Evolutionary conservation across 2,329 filamentous ascomycete genomes (phyloP).

Genomic region (Xylaria sp.): DNA sequence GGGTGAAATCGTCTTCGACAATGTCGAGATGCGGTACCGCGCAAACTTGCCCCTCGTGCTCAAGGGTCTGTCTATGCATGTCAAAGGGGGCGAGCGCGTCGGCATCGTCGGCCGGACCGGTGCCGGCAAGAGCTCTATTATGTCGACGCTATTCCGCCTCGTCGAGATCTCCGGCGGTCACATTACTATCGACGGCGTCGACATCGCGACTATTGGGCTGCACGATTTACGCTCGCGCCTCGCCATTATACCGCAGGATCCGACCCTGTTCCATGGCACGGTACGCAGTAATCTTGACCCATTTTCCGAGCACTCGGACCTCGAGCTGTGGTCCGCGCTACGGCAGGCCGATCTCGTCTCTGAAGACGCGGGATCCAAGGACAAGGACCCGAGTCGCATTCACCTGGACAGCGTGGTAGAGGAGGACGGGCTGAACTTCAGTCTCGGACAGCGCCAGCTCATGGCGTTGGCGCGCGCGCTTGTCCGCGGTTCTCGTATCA

Average conservation of each 20-base stretch:
- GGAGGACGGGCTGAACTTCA: constrained; percentile 96
- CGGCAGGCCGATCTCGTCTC: constrained; percentile 76
- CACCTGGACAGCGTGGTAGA: constrained; percentile 86
- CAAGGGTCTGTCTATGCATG: constrained; percentile 71
- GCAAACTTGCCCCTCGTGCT: constrained; percentile 74
- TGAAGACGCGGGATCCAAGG: constrained; percentile 53
- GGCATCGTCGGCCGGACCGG: constrained; percentile 83
- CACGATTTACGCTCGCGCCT: constrained; percentile 77
- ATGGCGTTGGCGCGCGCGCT: constrained; percentile 93
- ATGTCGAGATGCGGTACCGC: constrained; percentile 81
- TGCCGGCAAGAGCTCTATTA: constrained; percentile 83
- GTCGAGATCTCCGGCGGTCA: constrained; percentile 67
- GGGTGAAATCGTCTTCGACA: constrained; percentile 78
- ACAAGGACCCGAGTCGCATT: constrained; percentile 58
- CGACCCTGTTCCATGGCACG: constrained; percentile 81
- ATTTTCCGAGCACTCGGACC: constrained; percentile 77
- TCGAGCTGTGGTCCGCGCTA: constrained; percentile 78
- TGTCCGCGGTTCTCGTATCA: constrained; percentile 86
- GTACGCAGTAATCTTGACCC: constrained; percentile 81
- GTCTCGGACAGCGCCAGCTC: constrained; percentile 89
- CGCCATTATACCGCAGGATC: constrained; percentile 84
- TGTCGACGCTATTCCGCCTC: constrained; percentile 80
- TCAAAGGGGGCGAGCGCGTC: constrained; percentile 77
- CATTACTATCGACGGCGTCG: constrained; percentile 69
- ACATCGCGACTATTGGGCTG: constrained; percentile 76